phyloP scores from a whole-genome alignment of 164 flowering plant species.

The Tetracentron sinense region DNA sequence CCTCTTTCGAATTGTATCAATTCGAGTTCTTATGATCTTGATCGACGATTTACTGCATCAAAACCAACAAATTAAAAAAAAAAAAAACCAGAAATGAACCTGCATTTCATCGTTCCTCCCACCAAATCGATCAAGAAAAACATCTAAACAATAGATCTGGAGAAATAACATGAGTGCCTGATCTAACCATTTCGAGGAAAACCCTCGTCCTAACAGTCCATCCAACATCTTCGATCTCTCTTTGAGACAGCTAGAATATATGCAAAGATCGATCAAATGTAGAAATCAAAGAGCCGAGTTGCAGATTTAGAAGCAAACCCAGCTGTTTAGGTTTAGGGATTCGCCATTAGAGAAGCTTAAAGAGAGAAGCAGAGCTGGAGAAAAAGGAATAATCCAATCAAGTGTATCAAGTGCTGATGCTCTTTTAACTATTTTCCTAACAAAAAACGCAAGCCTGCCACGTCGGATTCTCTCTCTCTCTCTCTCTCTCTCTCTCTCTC shows the following conservation, averaged over 20 bases:
- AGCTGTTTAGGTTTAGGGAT: too few relatives aligned
- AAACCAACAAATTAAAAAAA: neutral
- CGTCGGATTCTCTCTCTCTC: too few relatives aligned
- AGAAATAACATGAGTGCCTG: neutral
- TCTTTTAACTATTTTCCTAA: too few relatives aligned
- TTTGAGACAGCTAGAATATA: neutral
- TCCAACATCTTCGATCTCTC: conserved; percentile 40
- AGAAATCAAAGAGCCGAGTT: neutral
- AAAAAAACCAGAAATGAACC: neutral
- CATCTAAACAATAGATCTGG: neutral
- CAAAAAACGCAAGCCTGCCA: too few relatives aligned
- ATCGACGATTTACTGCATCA: conserved; percentile 54
- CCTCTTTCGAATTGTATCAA: conserved; percentile 58
- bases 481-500: too few relatives aligned
- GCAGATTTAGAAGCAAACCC: neutral
- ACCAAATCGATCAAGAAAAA: neutral
- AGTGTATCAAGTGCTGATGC: too few relatives aligned
- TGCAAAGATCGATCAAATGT: too few relatives aligned
- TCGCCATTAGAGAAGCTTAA: neutral
- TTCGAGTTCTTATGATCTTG: conserved; percentile 46
- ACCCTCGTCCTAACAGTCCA: conserved; percentile 55
- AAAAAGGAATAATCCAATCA: too few relatives aligned
- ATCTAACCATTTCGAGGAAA: conserved; percentile 47
- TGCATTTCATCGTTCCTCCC: neutral
- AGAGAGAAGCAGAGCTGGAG: neutral